These are phyloP conservation scores for Yarrowia osloensis DNA, from an alignment of 805 yeast genomes.

Conservation along the genomic window DNA sequence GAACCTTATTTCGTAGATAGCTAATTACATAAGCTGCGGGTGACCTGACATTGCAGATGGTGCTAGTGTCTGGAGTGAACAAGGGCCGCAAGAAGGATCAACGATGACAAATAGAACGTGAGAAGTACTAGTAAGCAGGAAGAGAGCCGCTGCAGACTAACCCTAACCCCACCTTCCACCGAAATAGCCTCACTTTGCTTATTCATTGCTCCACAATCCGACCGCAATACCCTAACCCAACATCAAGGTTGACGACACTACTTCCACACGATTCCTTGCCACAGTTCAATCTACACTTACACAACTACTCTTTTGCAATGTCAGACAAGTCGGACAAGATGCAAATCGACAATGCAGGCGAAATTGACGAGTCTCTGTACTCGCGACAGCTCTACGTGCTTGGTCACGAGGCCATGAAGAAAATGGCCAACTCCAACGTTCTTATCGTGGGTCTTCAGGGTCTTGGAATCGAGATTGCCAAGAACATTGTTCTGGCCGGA, in stretches of 20 bases:
- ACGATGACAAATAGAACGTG: too few relatives aligned
- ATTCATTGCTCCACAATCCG: neutral
- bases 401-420: constrained; percentile 97
- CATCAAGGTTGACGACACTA: neutral
- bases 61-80: too few relatives aligned
- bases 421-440: constrained; percentile 93
- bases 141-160: too few relatives aligned
- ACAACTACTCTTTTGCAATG: neutral
- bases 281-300: neutral
- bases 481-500: constrained; percentile 95
- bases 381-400: constrained; percentile 93
- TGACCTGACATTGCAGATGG: too few relatives aligned
- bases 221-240: constrained; percentile 8
- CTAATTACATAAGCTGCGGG: neutral
- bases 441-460: constrained; percentile 88
- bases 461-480: constrained; percentile 93
- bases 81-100: too few relatives aligned
- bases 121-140: too few relatives aligned
- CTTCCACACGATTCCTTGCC: constrained; percentile 11
- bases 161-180: neutral
- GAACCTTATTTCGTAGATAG: too few relatives aligned
- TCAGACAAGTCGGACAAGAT: constrained; percentile 34
- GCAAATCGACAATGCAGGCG: constrained; percentile 41
- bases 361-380: constrained; percentile 91
- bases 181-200: neutral